These are phyloP conservation scores for Carpinus viminea DNA, from an alignment of 306 rosid species.

Conservation along the genomic window DNA sequence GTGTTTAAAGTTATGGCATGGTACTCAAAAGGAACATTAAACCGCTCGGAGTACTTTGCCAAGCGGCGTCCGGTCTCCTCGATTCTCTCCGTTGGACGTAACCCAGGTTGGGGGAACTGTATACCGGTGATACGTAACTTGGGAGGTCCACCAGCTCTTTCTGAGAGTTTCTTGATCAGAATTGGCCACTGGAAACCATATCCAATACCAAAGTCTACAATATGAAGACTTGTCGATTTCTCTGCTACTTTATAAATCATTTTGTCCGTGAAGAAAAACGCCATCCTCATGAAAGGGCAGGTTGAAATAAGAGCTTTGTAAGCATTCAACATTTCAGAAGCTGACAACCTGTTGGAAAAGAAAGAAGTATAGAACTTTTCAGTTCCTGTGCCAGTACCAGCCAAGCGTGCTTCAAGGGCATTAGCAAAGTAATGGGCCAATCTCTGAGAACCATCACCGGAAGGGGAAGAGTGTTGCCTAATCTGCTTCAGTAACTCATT, in stretches of 20 bases:
- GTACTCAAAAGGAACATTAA: conserved; percentile 71
- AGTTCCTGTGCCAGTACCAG: conserved; percentile 21
- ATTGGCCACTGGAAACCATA: conserved; percentile 83
- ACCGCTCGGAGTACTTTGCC: conserved; percentile 63
- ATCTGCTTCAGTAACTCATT: conserved; percentile 66
- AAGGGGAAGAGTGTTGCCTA: conserved; percentile 54
- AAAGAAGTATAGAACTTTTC: conserved; percentile 28
- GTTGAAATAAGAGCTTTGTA: conserved; percentile 43
- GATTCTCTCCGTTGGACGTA: conserved; percentile 65
- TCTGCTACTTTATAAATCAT: conserved; percentile 43
- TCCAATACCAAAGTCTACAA: conserved; percentile 69
- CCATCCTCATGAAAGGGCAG: conserved; percentile 57
- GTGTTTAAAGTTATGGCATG: conserved; percentile 21
- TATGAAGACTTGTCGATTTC: conserved; percentile 48
- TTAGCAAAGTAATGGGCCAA: conserved; percentile 65
- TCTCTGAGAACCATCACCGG: conserved; percentile 53
- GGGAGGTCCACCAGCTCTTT: conserved; percentile 45
- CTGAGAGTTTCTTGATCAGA: conserved; percentile 53
- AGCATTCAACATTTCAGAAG: conserved; percentile 58
- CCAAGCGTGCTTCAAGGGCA: conserved; percentile 39
- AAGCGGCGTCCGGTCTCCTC: conserved; percentile 79
- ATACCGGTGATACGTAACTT: conserved; percentile 64
- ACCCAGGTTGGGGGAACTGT: conserved; percentile 74
- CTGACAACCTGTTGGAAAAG: conserved; percentile 13
- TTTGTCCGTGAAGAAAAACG: conserved; percentile 32